phyloP scores from a whole-genome alignment of 257 asterid genomes.

The Henckelia pumila region DNA sequence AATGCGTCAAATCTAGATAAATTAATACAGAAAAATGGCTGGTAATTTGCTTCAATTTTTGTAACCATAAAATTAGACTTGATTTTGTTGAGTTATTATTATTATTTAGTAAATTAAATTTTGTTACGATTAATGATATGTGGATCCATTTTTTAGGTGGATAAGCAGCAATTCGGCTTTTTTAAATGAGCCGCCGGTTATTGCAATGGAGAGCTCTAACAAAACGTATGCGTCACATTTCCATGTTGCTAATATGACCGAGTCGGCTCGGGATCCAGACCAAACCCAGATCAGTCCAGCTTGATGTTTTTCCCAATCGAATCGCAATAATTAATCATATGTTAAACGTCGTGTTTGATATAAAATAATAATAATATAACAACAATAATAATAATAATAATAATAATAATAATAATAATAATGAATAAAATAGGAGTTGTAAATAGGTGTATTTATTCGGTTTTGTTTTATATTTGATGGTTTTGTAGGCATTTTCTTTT shows the following conservation, averaged over 20 bases:
- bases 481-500: too few relatives aligned
- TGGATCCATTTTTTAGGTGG: slow-evolving; percentile 55
- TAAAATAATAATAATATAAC: too few relatives aligned
- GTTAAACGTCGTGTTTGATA: too few relatives aligned
- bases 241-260: slow-evolving; percentile 42
- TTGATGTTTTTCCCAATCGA: too few relatives aligned
- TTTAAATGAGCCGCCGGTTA: slow-evolving; percentile 81
- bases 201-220: slow-evolving; percentile 35
- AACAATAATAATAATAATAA: too few relatives aligned
- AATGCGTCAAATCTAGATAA: slow-evolving; percentile 44
- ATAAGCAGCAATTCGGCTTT: slow-evolving; percentile 71
- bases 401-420: too few relatives aligned
- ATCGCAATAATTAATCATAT: too few relatives aligned
- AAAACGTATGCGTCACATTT: slow-evolving; percentile 58
- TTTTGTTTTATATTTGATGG: too few relatives aligned
- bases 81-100: background rate
- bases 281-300: slow-evolving; percentile 37
- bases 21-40: slow-evolving; percentile 55
- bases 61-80: too few relatives aligned
- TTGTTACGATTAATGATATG: too few relatives aligned
- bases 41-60: slow-evolving; percentile 37
- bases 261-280: slow-evolving; percentile 14
- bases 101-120: background rate
- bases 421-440: too few relatives aligned
- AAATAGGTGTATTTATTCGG: too few relatives aligned